Base-by-base conservation (phyloP, 2,329 filamentous ascomycete species). In the Calonectria honghensis region DNA sequence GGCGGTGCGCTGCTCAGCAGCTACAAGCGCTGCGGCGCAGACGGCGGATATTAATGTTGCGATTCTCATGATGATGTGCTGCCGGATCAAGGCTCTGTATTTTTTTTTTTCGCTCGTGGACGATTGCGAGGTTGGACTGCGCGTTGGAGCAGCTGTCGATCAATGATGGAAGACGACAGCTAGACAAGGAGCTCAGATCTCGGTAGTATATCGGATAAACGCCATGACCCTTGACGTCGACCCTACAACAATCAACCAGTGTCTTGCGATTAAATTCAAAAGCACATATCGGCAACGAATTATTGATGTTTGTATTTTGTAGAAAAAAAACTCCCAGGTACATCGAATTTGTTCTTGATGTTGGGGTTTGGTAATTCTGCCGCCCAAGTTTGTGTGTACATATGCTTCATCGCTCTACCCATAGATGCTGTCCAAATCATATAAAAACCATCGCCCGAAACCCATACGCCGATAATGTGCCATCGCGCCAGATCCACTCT, bases 1-100 rank as follows among this genome's bases (percentile, higher is more conserved):
- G 39, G 88, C 88, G 39, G 86, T 89, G 74, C 86, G 87, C 52
- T 86, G 84, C 52, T 85, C 78, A 73, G 86, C 85, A 48, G 78
- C 79, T 73, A 85, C 86, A 54, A 87, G 78, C 45, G 86, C 81
- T 20, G 86, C 84, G 74, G 86, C 85, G 76, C 85, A 83, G n/a
- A 91, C 81, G 65, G 86, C 82, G 35, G 86, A 83, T 61, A 89
- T 59, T 48, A 89, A 61, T 18, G 84, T 81, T 24, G 84, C 75
- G 75, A 85, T 77, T 78, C 84, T 87, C 89, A 90, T 90, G 51
- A 35, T 80, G 72, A 70, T 54, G 27, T 27, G 57, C 14, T 52
- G 35, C 18, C 52, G 39, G 37, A 29, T 59, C n/a, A 45, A 48
- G 54, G 54, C 51, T 32, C 37, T 35, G 67, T 45, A 29, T 35